These are phyloP conservation scores for Solanum sejunctum DNA, from an alignment of 257 asterid species.

Conservation along the genomic window DNA sequence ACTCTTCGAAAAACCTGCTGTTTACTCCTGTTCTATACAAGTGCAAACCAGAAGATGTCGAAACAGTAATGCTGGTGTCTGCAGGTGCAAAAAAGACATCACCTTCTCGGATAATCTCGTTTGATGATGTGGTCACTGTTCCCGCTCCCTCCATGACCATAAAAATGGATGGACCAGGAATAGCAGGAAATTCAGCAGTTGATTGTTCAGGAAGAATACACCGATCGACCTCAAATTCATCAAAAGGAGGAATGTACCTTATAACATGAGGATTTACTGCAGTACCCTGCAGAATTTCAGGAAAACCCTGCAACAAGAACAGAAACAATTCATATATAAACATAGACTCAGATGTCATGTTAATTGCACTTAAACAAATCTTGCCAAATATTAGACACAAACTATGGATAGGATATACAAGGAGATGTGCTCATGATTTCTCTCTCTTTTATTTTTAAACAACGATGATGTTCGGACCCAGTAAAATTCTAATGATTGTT, in stretches of 20 bases:
- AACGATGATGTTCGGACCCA: not conserved
- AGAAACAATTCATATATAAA: not conserved
- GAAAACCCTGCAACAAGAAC: conserved; percentile 42
- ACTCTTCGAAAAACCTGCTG: not conserved
- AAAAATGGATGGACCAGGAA: conserved; percentile 63
- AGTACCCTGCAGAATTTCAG: conserved; percentile 55
- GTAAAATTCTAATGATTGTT: not conserved
- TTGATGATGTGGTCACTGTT: conserved; percentile 11
- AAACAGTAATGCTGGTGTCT: conserved; percentile 24
- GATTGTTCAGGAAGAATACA: conserved; percentile 54
- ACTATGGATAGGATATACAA: not conserved
- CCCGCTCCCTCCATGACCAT: conserved; percentile 56
- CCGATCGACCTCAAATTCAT: conserved; percentile 84
- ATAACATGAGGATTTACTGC: conserved; percentile 39
- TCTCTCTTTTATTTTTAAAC: not conserved
- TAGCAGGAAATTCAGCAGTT: conserved; percentile 36
- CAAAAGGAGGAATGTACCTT: conserved; percentile 70
- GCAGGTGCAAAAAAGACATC: conserved; percentile 66
- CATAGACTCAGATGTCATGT: not conserved
- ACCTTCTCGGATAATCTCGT: conserved; percentile 42
- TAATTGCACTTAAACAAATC: not conserved
- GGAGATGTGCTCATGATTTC: not conserved
- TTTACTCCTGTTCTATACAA: conserved; percentile 74
- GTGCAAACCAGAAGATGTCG: conserved; percentile 26
- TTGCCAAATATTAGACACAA: not conserved